Base-by-base conservation (phyloP, 2,329 filamentous ascomycete species). In the Cephalotrichum gorgonifer region DNA sequence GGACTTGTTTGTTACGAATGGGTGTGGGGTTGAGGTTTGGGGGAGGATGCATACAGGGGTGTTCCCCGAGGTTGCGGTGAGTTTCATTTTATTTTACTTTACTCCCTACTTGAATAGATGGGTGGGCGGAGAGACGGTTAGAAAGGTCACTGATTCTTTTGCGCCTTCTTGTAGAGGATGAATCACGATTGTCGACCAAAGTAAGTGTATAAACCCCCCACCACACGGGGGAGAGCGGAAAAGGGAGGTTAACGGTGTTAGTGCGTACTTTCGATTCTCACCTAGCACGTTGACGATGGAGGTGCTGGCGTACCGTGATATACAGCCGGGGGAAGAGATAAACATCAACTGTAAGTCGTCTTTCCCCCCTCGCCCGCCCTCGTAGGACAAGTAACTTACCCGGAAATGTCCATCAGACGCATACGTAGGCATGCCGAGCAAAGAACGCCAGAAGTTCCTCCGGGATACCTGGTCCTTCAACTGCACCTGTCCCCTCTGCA, bases 101-200 rank as follows among this genome's bases (percentile, higher is more conserved):
- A 3, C 20, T 12, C 20, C n/a, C n/a, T n/a, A n/a, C n/a, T n/a
- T n/a, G n/a, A n/a, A n/a, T n/a, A n/a, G n/a, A n/a, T n/a, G n/a
- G n/a, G n/a, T n/a, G n/a, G n/a, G n/a, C n/a, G n/a, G n/a, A n/a
- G n/a, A n/a, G n/a, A n/a, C n/a, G n/a, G n/a, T n/a, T n/a, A n/a
- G n/a, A n/a, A n/a, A n/a, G n/a, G n/a, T n/a, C n/a, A n/a, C n/a
- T n/a, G n/a, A n/a, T n/a, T n/a, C n/a, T n/a, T n/a, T n/a, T n/a
- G n/a, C n/a, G n/a, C n/a, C n/a, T n/a, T 33, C 4, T 17, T 38
- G 22, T 22, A 66, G 64, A 60, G 62, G 27, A 45, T 67, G 33
- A 67, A 67, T 49, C 64, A 67, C 33, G 64, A 57, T 1, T 67
- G 64, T 43, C 58, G 56, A 47, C 62, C 64, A 31, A 67, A 66